Conservation (phyloP, 225 moss, liverwort and hornwort species). For the Sphagnum contortum region DNA sequence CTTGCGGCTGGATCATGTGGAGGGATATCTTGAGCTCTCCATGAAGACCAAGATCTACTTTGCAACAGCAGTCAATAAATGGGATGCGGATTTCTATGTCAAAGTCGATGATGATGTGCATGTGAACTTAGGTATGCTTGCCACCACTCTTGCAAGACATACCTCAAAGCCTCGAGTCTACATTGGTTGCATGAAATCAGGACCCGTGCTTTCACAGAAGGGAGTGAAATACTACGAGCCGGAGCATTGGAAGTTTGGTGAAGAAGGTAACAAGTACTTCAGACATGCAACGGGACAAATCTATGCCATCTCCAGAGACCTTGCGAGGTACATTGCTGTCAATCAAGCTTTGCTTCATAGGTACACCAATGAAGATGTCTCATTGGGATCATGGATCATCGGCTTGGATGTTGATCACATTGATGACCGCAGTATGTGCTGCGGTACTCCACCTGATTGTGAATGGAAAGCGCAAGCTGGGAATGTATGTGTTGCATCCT, state of each 20-base stretch:
- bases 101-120: conserved; percentile 72
- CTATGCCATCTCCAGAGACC: conserved; percentile 57
- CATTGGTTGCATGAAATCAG: conserved; percentile 66
- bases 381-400: conserved; percentile 76
- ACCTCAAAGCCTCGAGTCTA: conserved; percentile 46
- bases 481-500: conserved; percentile 19
- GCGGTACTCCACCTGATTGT: conserved; percentile 21
- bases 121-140: conserved; percentile 57
- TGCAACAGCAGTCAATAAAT: conserved; percentile 43
- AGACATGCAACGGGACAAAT: conserved; percentile 63
- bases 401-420: conserved; percentile 63
- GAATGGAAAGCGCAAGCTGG: conserved; percentile 15
- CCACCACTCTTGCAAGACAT: conserved; percentile 28
- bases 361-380: conserved; percentile 68
- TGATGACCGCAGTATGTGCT: conserved; percentile 67
- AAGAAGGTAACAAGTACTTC: conserved; percentile 50
- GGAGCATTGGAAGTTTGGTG: conserved; percentile 81
- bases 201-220: conserved; percentile 16
- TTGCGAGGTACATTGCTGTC: conserved; percentile 55
- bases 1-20: conserved; percentile 43
- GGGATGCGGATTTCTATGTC: conserved; percentile 77
- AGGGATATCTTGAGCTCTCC: conserved; percentile 42
- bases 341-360: conserved; percentile 62
- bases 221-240: conserved; percentile 57
- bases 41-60: conserved; percentile 55